Evolutionary conservation across 1,284 basidiomycete genomes (phyloP).

Genomic region (Inonotus obliquus): DNA sequence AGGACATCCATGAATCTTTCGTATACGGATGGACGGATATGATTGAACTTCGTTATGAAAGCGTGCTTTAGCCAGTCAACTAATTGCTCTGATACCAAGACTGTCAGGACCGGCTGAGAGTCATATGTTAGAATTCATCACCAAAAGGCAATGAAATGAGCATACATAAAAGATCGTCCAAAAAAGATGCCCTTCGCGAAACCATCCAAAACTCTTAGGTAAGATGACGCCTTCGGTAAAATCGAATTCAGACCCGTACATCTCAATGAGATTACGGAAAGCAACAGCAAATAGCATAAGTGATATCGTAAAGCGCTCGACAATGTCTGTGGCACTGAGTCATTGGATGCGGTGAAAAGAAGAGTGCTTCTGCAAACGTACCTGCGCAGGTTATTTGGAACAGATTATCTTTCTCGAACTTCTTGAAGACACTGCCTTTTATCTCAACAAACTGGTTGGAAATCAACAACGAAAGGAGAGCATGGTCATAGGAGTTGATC

Average conservation of each 20-base stretch:
- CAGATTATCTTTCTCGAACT: constrained; percentile 99
- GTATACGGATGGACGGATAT: constrained; percentile 93
- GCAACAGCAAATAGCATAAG: constrained; percentile 93
- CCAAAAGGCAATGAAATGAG: constrained; percentile 16
- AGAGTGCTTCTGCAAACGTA: constrained; percentile 29
- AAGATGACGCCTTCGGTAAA: constrained; percentile 65
- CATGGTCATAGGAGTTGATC: constrained; percentile 97
- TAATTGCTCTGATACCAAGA: constrained; percentile 87
- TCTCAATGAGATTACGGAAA: constrained; percentile 92
- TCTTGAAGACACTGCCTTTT: constrained; percentile 99
- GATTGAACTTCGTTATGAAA: constrained; percentile 98
- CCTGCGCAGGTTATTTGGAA: constrained; percentile 98
- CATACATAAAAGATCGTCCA: constrained; percentile 90
- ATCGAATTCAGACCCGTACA: constrained; percentile 85
- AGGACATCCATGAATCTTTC: constrained; percentile 95
- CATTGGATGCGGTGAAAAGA: background rate
- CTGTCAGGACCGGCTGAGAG: constrained; percentile 81
- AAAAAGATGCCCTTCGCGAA: constrained; percentile 65
- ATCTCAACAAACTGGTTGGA: constrained; percentile 99
- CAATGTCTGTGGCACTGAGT: constrained; percentile 67
- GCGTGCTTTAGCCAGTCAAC: constrained; percentile 99
- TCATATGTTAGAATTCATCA: background rate
- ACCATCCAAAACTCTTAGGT: constrained; percentile 84
- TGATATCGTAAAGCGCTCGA: constrained; percentile 92
- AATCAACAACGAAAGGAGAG: constrained; percentile 88